Conservation (phyloP, 305 asterid genomes). For the Vinca major region DNA sequence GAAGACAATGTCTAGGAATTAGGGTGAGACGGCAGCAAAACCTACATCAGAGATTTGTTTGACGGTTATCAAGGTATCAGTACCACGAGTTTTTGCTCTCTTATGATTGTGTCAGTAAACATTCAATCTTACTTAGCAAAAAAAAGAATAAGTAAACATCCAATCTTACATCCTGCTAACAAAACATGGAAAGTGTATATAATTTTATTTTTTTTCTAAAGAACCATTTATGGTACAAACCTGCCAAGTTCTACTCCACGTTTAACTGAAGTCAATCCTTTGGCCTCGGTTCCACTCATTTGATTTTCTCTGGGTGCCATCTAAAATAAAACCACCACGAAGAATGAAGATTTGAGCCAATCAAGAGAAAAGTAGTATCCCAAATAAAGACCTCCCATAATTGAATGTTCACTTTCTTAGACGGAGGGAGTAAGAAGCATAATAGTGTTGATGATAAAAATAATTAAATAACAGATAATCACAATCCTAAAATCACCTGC, state of each 20-base stretch:
- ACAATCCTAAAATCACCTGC: constrained; percentile 2
- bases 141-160: no score
- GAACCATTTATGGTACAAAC: constrained; percentile 22
- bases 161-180: not conserved
- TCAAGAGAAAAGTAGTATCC: not conserved
- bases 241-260: constrained; percentile 45
- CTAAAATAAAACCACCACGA: constrained; percentile 26
- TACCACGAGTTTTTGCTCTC: not conserved
- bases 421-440: not conserved
- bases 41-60: not conserved
- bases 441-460: not conserved
- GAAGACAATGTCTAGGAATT: not conserved
- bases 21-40: not conserved
- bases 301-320: constrained; percentile 24
- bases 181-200: not conserved
- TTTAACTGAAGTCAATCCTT: constrained; percentile 35
- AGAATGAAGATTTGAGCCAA: constrained; percentile 4
- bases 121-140: not conserved
- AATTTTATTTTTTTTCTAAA: not conserved
- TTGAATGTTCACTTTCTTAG: no score
- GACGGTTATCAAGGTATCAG: not conserved
- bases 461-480: not conserved
- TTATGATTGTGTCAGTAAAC: not conserved
- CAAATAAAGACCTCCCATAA: no score
- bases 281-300: constrained; percentile 23